Evolutionary conservation across 1,284 basidiomycete genomes (phyloP).

Genomic region (Termitomyces sp.): DNA sequence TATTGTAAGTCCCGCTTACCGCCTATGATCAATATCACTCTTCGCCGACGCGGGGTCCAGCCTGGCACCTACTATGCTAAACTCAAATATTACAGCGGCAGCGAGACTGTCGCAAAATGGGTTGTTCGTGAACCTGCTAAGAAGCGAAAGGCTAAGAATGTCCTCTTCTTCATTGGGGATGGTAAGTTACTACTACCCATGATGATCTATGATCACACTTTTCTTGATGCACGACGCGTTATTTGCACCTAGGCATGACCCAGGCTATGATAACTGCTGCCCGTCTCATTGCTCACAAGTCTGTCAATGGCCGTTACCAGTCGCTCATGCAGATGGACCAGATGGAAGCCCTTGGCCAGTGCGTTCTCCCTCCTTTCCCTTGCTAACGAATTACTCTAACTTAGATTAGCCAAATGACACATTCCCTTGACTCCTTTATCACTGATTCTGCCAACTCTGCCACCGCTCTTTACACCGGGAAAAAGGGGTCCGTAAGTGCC

Average conservation of each 20-base stretch:
- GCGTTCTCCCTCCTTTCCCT: constrained; percentile 13
- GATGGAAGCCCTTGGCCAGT: constrained; percentile 40
- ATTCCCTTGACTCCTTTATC: constrained; percentile 41
- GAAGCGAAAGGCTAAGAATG: constrained; percentile 33
- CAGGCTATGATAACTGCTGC: constrained; percentile 43
- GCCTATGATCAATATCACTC: neutral
- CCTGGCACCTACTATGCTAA: constrained; percentile 30
- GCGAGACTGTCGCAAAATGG: constrained; percentile 33
- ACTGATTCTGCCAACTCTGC: constrained; percentile 43
- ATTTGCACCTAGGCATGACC: constrained; percentile 33
- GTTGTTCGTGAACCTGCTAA: constrained; percentile 29
- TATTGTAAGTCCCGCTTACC: constrained; percentile 2
- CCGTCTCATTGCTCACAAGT: constrained; percentile 38
- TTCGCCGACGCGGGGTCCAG: constrained; percentile 8
- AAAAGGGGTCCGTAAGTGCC: constrained; percentile 37
- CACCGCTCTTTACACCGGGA: constrained; percentile 38
- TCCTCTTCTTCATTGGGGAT: constrained; percentile 38
- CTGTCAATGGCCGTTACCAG: constrained; percentile 41
- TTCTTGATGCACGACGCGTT: neutral
- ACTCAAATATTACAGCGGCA: constrained; percentile 28
- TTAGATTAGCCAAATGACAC: constrained; percentile 36
- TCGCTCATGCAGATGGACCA: constrained; percentile 41
- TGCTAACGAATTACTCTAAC: neutral
- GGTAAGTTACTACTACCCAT: constrained; percentile 22
- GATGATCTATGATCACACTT: neutral